Evolutionary conservation across 768 basidiomycete species (phyloP).

Genomic region (Cystofilobasidium macerans): DNA sequence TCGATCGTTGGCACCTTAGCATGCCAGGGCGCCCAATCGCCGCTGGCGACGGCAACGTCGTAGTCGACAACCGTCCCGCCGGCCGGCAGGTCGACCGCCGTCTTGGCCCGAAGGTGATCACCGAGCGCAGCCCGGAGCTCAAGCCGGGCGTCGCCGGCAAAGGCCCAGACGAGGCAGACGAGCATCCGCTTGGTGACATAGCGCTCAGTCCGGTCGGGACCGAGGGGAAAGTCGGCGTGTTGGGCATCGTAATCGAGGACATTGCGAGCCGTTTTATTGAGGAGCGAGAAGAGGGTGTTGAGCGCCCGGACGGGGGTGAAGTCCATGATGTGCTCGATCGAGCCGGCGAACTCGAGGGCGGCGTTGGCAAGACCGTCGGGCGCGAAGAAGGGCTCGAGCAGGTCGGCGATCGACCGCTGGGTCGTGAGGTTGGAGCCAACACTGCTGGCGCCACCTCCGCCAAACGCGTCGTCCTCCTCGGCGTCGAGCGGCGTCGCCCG

Average conservation of each 20-base stretch:
- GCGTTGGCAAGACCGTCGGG: conserved; percentile 68
- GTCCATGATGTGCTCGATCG: conserved; percentile 98
- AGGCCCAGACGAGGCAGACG: conserved; percentile 92
- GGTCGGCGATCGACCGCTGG: conserved; percentile 61
- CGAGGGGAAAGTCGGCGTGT: conserved; percentile 86
- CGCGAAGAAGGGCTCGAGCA: conserved; percentile 71
- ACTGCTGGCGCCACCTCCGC: conserved; percentile 47
- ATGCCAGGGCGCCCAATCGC: conserved; percentile 88
- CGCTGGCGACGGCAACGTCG: conserved; percentile 75
- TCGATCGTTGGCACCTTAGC: conserved; percentile 85
- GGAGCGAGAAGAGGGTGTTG: conserved; percentile 87
- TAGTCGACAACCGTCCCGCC: conserved; percentile 86
- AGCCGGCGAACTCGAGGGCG: conserved; percentile 66
- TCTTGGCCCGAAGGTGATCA: conserved; percentile 68
- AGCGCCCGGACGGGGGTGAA: conserved; percentile 84
- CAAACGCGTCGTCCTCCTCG: conserved; percentile 59
- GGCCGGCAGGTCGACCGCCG: conserved; percentile 78
- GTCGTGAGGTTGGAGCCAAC: conserved; percentile 48
- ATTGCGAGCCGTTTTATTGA: conserved; percentile 91
- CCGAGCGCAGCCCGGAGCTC: conserved; percentile 82
- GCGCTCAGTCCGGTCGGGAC: conserved; percentile 71
- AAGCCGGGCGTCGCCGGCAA: conserved; percentile 89
- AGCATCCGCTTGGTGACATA: conserved; percentile 83
- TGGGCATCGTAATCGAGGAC: conserved; percentile 88
- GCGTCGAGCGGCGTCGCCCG: conserved; percentile 66